Evolutionary conservation across 2,329 filamentous ascomycete genomes (phyloP).

Genomic region (Pyrenophora teres): DNA sequence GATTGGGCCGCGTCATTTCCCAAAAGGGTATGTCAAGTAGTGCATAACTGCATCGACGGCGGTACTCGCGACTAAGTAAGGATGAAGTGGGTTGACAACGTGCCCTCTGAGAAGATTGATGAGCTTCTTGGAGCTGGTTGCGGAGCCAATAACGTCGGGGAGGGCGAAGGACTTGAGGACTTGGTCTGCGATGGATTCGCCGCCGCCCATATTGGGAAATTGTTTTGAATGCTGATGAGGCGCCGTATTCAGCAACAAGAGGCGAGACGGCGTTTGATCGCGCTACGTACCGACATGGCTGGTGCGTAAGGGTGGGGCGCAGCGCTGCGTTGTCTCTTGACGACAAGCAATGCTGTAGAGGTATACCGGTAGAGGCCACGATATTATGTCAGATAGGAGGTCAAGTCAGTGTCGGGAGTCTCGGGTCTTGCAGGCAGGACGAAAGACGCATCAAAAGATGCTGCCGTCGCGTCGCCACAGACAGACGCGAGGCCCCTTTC

Average conservation of each 20-base stretch:
- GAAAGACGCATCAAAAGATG: slow-evolving; percentile 3
- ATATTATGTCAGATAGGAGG: slow-evolving; percentile 16
- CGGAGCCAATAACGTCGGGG: slow-evolving; percentile 38
- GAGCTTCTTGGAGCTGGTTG: slow-evolving; percentile 37
- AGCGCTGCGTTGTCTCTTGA: not conserved
- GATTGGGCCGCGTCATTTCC: slow-evolving; percentile 23
- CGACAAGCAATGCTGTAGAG: not conserved
- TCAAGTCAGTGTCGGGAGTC: not conserved
- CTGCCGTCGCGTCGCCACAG: no score
- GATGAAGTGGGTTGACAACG: slow-evolving; percentile 20
- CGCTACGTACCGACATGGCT: slow-evolving; percentile 14
- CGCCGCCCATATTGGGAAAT: slow-evolving; percentile 15
- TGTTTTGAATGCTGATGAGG: slow-evolving; percentile 23
- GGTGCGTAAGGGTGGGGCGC: slow-evolving; percentile 9
- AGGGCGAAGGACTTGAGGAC: slow-evolving; percentile 25
- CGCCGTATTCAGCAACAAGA: slow-evolving; percentile 14
- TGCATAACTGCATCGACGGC: slow-evolving; percentile 7
- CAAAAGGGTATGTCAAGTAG: slow-evolving; percentile 12
- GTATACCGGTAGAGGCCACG: not conserved
- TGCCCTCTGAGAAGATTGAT: slow-evolving; percentile 46
- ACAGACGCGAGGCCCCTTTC: not conserved
- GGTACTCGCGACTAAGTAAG: not conserved
- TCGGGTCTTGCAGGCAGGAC: not conserved
- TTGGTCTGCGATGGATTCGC: slow-evolving; percentile 15
- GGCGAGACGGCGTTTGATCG: slow-evolving; percentile 9